phyloP scores from a whole-genome alignment of 305 asterid species.

The Lippia alba region DNA sequence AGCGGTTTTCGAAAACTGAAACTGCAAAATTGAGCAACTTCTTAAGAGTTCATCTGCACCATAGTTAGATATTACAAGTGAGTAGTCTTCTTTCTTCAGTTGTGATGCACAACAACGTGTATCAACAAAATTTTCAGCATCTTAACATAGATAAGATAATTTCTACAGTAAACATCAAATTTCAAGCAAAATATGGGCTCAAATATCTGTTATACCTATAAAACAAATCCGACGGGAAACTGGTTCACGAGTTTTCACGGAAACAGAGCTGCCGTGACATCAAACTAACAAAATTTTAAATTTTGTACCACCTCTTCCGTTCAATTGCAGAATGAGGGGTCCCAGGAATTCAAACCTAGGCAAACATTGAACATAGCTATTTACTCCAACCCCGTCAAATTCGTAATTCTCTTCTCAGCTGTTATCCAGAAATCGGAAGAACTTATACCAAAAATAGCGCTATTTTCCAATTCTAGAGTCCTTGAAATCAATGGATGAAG shows the following conservation, averaged over 20 bases:
- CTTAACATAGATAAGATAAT: neutral
- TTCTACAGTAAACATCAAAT: neutral
- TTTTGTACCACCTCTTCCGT: neutral
- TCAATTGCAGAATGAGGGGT: too few relatives aligned
- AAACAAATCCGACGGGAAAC: neutral
- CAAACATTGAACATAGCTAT: neutral
- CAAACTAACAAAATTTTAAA: neutral
- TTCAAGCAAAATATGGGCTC: neutral
- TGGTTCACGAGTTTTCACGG: neutral
- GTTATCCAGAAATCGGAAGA: neutral
- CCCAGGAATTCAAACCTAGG: too few relatives aligned
- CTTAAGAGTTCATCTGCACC: conserved; percentile 12
- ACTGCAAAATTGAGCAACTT: conserved; percentile 29
- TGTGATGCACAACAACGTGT: neutral
- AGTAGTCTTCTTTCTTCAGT: neutral
- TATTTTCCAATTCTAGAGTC: neutral
- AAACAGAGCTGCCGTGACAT: neutral
- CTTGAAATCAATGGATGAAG: neutral
- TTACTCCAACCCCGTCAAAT: neutral
- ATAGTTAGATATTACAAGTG: neutral
- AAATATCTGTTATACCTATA: neutral
- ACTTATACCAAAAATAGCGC: too few relatives aligned
- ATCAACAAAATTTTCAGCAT: conserved; percentile 11
- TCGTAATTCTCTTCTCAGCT: neutral
- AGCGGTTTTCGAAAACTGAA: conserved; percentile 12